Evolutionary conservation across 2,329 filamentous ascomycete species (phyloP).

Genomic region (Gliomastix tumulicola): DNA sequence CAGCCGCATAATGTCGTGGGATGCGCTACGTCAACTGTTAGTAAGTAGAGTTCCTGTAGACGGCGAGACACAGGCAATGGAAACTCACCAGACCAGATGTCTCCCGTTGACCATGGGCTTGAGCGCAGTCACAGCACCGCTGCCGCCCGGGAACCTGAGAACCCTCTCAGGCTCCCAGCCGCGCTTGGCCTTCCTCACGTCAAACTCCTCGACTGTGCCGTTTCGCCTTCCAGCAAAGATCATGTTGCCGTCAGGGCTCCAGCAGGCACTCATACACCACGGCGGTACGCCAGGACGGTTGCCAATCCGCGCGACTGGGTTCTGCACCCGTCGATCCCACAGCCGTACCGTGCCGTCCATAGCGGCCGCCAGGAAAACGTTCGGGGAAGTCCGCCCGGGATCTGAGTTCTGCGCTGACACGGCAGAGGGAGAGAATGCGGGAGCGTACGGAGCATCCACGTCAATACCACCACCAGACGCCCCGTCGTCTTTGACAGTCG

Average conservation of each 20-base stretch:
- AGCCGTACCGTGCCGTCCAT: slow-evolving; percentile 86
- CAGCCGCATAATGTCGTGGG: slow-evolving; percentile 84
- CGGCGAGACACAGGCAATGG: slow-evolving; percentile 12
- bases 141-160: slow-evolving; percentile 84
- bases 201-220: slow-evolving; percentile 90
- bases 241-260: slow-evolving; percentile 91
- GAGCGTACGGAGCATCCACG: background rate
- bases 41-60: background rate
- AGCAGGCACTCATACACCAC: slow-evolving; percentile 97
- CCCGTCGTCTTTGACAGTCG: no score
- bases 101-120: slow-evolving; percentile 87
- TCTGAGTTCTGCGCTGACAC: background rate
- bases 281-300: slow-evolving; percentile 73
- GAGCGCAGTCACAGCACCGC: slow-evolving; percentile 82
- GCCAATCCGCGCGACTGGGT: slow-evolving; percentile 72
- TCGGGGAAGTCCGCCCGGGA: slow-evolving; percentile 44
- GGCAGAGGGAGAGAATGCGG: background rate
- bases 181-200: slow-evolving; percentile 64
- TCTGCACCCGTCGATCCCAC: slow-evolving; percentile 77
- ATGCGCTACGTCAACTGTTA: no score
- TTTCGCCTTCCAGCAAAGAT: slow-evolving; percentile 91
- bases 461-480: no score
- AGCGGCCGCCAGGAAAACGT: slow-evolving; percentile 80
- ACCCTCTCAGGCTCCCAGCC: slow-evolving; percentile 68
- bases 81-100: slow-evolving; percentile 68